Conservation (phyloP, 495 filamentous ascomycete genomes). For the Hypoxylon rickii region DNA sequence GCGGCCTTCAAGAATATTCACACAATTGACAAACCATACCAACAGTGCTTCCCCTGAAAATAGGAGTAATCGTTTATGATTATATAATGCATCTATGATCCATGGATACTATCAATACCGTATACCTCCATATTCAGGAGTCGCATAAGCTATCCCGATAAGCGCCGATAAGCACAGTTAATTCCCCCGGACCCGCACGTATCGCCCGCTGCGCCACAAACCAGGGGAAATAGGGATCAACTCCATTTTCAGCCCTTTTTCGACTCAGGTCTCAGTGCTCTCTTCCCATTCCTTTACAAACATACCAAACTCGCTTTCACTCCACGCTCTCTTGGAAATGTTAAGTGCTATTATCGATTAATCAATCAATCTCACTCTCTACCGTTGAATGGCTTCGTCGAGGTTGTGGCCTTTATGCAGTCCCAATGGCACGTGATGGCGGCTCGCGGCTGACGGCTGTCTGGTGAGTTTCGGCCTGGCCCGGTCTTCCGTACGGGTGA, state of each 20-base stretch:
- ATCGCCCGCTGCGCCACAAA: conserved; percentile 22
- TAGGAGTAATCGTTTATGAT: too few species aligned
- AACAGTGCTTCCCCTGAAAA: too few species aligned
- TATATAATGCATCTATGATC: too few species aligned
- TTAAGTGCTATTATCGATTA: too few species aligned
- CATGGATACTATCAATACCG: too few species aligned
- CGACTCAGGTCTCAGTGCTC: background rate
- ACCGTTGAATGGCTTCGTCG: conserved; percentile 29
- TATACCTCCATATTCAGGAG: too few species aligned
- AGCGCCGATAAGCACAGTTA: background rate
- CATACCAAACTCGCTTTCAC: conserved; percentile 1
- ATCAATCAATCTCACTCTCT: too few species aligned
- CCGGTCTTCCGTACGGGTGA: background rate
- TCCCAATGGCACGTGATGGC: conserved; percentile 42
- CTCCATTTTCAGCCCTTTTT: conserved; percentile 21
- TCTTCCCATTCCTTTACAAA: conserved; percentile 4
- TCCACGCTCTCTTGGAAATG: conserved; percentile 12
- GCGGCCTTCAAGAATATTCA: too few species aligned
- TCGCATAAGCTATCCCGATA: too few species aligned
- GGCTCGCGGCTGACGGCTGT: conserved; percentile 45
- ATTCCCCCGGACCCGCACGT: background rate
- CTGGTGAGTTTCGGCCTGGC: conserved; percentile 38
- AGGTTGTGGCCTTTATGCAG: conserved; percentile 26
- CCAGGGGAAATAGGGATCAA: conserved; percentile 23
- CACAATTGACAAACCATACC: too few species aligned